phyloP scores from a whole-genome alignment of 148 eudicot genomes.

The Amaranthus cruentus region DNA sequence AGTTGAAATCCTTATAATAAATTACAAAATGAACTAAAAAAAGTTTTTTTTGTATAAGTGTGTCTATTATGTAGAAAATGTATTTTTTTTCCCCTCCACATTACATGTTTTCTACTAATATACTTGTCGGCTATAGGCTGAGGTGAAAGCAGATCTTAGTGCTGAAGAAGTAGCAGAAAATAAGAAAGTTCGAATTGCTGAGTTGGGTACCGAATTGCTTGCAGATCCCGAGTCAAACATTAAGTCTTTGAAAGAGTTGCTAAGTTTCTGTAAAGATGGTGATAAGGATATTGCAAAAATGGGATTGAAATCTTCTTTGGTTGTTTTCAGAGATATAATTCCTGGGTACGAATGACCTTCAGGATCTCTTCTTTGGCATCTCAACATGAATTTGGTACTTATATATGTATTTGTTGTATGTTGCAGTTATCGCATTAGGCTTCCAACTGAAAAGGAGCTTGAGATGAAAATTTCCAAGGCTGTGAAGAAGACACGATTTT shows the following conservation, averaged over 20 bases:
- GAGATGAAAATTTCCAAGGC: slow-evolving; percentile 75
- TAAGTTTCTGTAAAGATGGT: slow-evolving; percentile 64
- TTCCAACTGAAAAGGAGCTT: slow-evolving; percentile 91
- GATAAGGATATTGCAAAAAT: slow-evolving; percentile 54
- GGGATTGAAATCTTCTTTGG: slow-evolving; percentile 64
- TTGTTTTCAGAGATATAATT: slow-evolving; percentile 86
- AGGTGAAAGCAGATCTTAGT: slow-evolving; percentile 68
- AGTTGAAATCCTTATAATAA: neutral
- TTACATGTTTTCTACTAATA: slow-evolving; percentile 5
- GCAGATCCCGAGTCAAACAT: slow-evolving; percentile 79
- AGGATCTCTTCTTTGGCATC: slow-evolving; percentile 11
- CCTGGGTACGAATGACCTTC: slow-evolving; percentile 58
- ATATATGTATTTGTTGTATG: slow-evolving; percentile 11
- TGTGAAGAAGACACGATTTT: slow-evolving; percentile 74
- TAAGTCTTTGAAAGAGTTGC: slow-evolving; percentile 65
- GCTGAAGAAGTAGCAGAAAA: slow-evolving; percentile 59
- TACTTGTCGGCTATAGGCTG: slow-evolving; percentile 48
- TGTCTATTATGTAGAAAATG: neutral
- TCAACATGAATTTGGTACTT: neutral
- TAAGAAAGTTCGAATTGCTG: slow-evolving; percentile 75
- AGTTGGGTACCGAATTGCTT: slow-evolving; percentile 77
- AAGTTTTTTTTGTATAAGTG: neutral
- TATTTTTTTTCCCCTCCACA: neutral
- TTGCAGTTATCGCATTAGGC: slow-evolving; percentile 83
- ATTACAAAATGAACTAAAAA: neutral